Evolutionary conservation across 805 yeast species (phyloP).

Genomic region (Hemisphaericaspora nanyangensis): DNA sequence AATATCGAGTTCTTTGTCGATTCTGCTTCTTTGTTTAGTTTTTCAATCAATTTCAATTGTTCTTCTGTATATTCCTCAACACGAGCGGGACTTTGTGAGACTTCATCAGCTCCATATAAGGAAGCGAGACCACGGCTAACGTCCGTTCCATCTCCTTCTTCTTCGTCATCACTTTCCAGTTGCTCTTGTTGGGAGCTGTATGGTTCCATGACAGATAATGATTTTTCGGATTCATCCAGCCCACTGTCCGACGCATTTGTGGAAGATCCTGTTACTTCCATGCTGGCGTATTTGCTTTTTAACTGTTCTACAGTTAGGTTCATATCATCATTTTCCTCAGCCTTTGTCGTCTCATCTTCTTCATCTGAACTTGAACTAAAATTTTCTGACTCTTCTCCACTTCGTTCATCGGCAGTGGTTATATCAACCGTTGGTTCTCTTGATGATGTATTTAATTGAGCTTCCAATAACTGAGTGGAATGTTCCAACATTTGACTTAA

Average conservation of each 20-base stretch:
- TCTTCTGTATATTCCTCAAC: constrained; percentile 25
- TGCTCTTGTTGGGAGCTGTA: constrained; percentile 8
- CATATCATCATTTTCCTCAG: constrained; percentile 38
- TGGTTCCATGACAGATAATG: constrained; percentile 12
- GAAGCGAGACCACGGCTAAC: constrained; percentile 14
- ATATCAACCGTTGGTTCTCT: constrained; percentile 23
- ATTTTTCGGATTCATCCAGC: neutral
- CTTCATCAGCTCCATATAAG: constrained; percentile 12
- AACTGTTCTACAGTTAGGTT: constrained; percentile 54
- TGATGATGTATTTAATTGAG: constrained; percentile 56
- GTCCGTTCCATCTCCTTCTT: constrained; percentile 10
- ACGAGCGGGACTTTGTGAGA: constrained; percentile 1
- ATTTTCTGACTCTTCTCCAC: constrained; percentile 10
- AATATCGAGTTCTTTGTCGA: constrained; percentile 3
- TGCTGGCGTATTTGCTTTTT: constrained; percentile 49
- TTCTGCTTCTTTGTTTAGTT: constrained; percentile 12
- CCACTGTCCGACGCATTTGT: constrained; percentile 13
- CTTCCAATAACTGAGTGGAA: constrained; percentile 84
- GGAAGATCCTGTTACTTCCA: constrained; percentile 22
- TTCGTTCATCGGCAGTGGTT: constrained; percentile 16
- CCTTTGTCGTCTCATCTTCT: constrained; percentile 14
- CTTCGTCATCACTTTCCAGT: constrained; percentile 8
- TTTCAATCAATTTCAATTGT: constrained; percentile 27
- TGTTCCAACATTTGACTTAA: constrained; percentile 84
- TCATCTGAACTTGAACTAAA: constrained; percentile 11